Evolutionary conservation across 164 flowering plant species (phyloP).

Genomic region (Dillenia turbinata): DNA sequence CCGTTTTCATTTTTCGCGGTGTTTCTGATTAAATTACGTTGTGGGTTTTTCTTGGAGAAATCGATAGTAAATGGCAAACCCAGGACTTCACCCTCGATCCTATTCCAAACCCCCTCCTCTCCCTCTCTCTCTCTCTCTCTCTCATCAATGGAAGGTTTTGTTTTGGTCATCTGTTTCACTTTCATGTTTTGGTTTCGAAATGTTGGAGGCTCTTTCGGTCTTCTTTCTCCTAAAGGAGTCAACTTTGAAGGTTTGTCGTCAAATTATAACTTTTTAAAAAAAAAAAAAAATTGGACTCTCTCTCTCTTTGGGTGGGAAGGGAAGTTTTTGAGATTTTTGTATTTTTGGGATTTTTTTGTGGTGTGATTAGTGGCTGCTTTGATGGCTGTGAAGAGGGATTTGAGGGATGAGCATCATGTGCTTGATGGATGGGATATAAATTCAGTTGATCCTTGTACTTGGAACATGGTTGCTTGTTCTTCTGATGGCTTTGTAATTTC

Average conservation of each 20-base stretch:
- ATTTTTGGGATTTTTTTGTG: background rate
- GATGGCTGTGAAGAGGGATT: conserved; percentile 81
- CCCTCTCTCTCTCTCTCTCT: too few species aligned
- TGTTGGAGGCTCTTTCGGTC: conserved; percentile 38
- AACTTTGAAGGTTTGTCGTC: conserved; percentile 80
- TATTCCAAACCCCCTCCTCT: too few species aligned
- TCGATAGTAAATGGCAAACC: too few species aligned
- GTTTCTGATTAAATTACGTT: too few species aligned
- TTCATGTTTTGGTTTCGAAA: too few species aligned
- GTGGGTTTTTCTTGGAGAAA: too few species aligned
- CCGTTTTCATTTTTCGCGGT: too few species aligned
- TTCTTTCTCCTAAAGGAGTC: conserved; percentile 93
- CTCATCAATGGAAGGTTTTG: too few species aligned
- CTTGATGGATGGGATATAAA: conserved; percentile 96
- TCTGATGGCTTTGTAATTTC: conserved; percentile 77
- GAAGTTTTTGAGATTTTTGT: background rate
- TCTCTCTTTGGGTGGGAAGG: background rate
- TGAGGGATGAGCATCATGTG: conserved; percentile 49
- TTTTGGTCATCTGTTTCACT: too few species aligned
- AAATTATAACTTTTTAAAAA: background rate
- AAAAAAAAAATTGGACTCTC: background rate
- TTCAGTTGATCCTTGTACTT: conserved; percentile 97
- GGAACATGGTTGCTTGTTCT: conserved; percentile 92
- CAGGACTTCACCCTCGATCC: too few species aligned
- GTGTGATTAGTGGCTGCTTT: conserved; percentile 69